Evolutionary conservation across 495 filamentous ascomycete species (phyloP).

Genomic region (Astrothelium subdiscretum): DNA sequence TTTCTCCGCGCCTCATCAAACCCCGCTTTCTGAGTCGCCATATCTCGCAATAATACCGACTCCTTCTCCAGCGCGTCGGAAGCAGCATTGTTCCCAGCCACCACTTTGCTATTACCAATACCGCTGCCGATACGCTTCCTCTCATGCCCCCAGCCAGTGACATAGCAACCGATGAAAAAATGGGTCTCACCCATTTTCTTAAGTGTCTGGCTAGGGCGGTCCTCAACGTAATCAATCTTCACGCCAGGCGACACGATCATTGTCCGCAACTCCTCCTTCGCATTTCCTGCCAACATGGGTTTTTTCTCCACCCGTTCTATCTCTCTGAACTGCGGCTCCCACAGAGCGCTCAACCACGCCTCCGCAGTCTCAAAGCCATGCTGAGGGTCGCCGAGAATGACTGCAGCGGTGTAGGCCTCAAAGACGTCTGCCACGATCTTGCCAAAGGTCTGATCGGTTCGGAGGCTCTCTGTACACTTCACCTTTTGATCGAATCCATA

Average conservation of each 20-base stretch:
- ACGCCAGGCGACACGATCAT: conserved; percentile 47
- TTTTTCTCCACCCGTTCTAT: conserved; percentile 29
- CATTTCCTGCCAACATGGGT: conserved; percentile 4
- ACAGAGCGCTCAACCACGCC: conserved; percentile 59
- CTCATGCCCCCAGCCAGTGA: conserved; percentile 62
- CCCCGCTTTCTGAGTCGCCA: conserved; percentile 10
- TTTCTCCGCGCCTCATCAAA: conserved; percentile 9
- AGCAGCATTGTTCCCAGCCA: conserved; percentile 64
- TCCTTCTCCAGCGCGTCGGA: conserved; percentile 44
- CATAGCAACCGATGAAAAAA: conserved; percentile 59
- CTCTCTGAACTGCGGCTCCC: conserved; percentile 39
- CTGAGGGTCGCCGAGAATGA: conserved; percentile 51
- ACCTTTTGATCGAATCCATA: conserved; percentile 46
- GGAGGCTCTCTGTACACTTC: conserved; percentile 34
- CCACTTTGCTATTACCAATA: conserved; percentile 55
- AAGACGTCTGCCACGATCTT: conserved; percentile 79
- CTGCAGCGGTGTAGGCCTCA: conserved; percentile 74
- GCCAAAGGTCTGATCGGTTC: conserved; percentile 36
- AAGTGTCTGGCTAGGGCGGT: conserved; percentile 36
- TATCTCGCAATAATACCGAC: conserved; percentile 14
- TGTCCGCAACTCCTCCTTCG: conserved; percentile 46
- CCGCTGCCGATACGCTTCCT: conserved; percentile 55
- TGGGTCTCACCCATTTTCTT: conserved; percentile 46
- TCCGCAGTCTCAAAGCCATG: conserved; percentile 48
- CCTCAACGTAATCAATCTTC: conserved; percentile 54